Conservation (phyloP, 495 filamentous ascomycete species). For the Lasiosphaeriaceae sp. region DNA sequence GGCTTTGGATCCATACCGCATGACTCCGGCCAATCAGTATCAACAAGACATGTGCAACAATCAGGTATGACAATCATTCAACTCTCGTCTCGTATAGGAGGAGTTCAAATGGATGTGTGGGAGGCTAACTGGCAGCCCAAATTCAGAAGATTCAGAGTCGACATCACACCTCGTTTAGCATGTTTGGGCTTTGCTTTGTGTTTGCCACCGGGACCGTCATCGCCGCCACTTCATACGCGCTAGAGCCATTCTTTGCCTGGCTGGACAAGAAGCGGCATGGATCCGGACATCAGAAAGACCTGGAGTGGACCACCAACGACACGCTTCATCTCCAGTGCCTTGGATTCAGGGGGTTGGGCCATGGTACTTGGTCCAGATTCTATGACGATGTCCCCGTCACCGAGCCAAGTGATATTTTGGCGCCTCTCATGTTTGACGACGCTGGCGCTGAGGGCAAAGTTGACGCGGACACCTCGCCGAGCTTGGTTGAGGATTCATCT, state of each 20-base stretch:
- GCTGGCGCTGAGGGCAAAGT: no score
- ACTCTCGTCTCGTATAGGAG: not conserved
- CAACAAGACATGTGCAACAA: not conserved
- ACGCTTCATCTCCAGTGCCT: slow-evolving; percentile 1
- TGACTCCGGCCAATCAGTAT: not conserved
- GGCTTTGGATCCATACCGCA: not conserved
- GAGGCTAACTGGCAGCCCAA: not conserved
- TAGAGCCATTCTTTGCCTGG: not conserved
- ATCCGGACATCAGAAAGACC: not conserved
- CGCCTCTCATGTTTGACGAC: no score
- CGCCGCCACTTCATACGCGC: not conserved
- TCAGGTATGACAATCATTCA: not conserved
- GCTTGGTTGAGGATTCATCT: no score
- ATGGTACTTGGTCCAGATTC: not conserved
- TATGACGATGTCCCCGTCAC: no score
- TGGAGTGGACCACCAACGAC: slow-evolving; percentile 5
- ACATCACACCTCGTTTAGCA: slow-evolving; percentile 1
- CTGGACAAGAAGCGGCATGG: not conserved
- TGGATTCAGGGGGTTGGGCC: not conserved
- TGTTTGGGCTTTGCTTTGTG: not conserved
- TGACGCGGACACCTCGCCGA: no score
- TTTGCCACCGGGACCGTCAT: not conserved
- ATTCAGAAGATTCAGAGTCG: slow-evolving; percentile 1
- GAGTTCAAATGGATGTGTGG: no score
- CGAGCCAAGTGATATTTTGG: no score